Evolutionary conservation across 495 filamentous ascomycete genomes (phyloP), one percentile per base, ranked within the genome.

Genomic region (Hyaloscypha variabilis): DNA sequence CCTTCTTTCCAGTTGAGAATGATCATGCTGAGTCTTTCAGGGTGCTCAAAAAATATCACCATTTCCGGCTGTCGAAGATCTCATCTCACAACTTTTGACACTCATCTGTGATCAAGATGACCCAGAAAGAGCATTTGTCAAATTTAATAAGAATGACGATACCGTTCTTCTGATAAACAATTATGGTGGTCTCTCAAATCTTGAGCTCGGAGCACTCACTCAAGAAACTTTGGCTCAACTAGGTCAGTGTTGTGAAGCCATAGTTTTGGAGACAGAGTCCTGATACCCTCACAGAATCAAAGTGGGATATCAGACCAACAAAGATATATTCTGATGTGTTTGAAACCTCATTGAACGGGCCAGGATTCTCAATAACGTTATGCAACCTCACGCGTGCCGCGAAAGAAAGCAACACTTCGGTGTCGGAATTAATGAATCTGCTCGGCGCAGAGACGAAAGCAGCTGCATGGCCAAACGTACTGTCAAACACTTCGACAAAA

Each of bases 291-390:
- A 54, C 14, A 66, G 65, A 68, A 49, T 39, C 34, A 13, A 65
- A 65, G 42, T 65, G 73, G 74, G 73, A 76, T 8, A 77, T 77
- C 26, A 66, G 53, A n/a, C 78, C 78, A 0, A 68, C 63, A 6
- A 72, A 75, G 23, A 74, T 79, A 39, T 78, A 77, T 53, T 66
- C 69, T 29, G 83, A 81, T 2, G 80, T 81, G 61, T 73, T 88
- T 53, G 85, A 88, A 72, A 86, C 84, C 0, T 87, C 85, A 8
- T 79, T 88, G 62, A 88, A 88, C 68, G 86, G 83, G 4, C 84
- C 85, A 2, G 86, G 84, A 6, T 88, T 87, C 65, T 86, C 83
- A 1, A 84, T 87, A 6, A 85, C 84, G 0, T 74, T 88, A 36
- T 75, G 84, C 59, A 88, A 88, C 70, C 70, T 85, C 57, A 83